Conservation (phyloP, 306 rosid genomes). For the Hippophae rhamnoides region DNA sequence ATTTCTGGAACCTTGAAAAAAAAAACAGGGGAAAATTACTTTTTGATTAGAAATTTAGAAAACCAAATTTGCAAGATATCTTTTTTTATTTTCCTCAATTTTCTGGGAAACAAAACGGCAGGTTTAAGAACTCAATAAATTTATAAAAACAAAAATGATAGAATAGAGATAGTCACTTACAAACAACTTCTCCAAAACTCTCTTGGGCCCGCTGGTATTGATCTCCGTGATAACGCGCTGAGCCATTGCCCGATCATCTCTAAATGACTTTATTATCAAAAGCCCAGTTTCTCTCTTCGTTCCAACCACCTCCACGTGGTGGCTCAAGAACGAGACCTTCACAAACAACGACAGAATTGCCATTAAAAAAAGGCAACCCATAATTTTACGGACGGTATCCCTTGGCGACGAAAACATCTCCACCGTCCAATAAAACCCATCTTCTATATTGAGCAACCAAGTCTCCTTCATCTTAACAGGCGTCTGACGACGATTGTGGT, state of each 20-base stretch:
- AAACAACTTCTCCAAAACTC: conserved; percentile 50
- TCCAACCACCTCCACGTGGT: conserved; percentile 38
- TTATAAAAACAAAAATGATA: neutral
- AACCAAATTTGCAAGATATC: neutral
- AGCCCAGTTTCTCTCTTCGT: conserved; percentile 40
- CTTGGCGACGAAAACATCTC: conserved; percentile 28
- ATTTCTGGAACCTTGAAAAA: conserved; percentile 61
- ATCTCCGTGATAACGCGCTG: conserved; percentile 52
- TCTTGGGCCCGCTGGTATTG: conserved; percentile 49
- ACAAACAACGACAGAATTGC: conserved; percentile 52
- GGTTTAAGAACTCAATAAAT: neutral
- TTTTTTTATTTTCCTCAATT: neutral
- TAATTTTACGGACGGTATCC: conserved; percentile 46
- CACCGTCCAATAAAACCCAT: conserved; percentile 28
- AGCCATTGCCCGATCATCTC: conserved; percentile 63
- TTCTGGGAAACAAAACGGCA: conserved; percentile 10
- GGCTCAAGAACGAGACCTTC: conserved; percentile 38
- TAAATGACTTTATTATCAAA: conserved; percentile 44
- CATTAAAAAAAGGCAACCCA: conserved; percentile 33
- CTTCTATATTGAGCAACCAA: conserved; percentile 30
- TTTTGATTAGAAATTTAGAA: too few species aligned
- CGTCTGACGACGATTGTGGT: conserved; percentile 14
- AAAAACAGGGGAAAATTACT: too few species aligned
- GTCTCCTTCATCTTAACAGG: conserved; percentile 24
- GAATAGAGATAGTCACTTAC: conserved; percentile 33